Evolutionary conservation across 306 rosid species (phyloP).

Genomic region (Argentina anserina): DNA sequence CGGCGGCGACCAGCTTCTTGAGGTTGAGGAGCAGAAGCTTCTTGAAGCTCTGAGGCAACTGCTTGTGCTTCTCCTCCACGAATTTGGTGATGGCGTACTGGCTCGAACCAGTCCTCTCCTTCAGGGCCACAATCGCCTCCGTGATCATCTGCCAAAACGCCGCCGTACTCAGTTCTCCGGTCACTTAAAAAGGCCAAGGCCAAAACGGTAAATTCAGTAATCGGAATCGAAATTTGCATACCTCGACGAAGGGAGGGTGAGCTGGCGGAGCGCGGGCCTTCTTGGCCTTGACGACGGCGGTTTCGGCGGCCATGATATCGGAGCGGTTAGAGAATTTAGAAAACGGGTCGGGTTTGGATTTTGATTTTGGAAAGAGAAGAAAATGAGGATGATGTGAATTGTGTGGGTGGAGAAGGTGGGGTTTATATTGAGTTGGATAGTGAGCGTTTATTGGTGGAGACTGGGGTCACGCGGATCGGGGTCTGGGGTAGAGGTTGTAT

Average conservation of each 20-base stretch:
- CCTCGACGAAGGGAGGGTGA: constrained; percentile 42
- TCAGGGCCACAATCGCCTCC: constrained; percentile 38
- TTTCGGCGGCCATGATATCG: constrained; percentile 15
- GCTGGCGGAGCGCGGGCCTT: constrained; percentile 24
- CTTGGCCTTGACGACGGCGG: constrained; percentile 21
- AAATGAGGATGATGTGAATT: neutral
- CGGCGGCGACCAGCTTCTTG: constrained; percentile 65
- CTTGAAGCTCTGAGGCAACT: constrained; percentile 48
- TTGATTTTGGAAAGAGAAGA: neutral
- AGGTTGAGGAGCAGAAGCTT: constrained; percentile 59
- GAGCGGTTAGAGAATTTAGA: neutral
- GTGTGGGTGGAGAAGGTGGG: neutral
- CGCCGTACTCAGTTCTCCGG: neutral
- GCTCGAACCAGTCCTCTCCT: constrained; percentile 47
- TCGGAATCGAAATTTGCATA: neutral
- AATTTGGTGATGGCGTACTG: constrained; percentile 47
- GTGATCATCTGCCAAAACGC: constrained; percentile 34
- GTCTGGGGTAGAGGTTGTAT: neutral
- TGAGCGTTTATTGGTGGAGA: constrained; percentile 34
- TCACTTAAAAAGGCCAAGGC: neutral
- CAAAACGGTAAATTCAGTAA: neutral
- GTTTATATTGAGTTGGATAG: constrained; percentile 21
- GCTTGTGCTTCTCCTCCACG: constrained; percentile 49
- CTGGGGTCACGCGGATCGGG: constrained; percentile 29
- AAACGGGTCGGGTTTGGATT: neutral